Evolutionary conservation across 192 early-diverging fungal species (phyloP).

Genomic region (Physocladia obscura): DNA sequence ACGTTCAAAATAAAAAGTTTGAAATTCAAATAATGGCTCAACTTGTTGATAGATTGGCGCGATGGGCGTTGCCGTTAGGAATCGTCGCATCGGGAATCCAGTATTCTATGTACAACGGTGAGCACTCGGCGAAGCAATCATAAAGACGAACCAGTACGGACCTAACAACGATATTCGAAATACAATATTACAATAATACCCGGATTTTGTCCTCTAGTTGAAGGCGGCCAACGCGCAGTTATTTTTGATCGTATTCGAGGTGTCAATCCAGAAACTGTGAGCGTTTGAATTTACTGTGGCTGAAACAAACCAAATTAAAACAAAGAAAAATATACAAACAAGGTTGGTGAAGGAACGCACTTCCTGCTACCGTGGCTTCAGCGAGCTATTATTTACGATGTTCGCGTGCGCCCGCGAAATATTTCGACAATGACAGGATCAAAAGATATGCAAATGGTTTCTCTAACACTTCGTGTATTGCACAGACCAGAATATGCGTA

Average conservation of each 20-base stretch:
- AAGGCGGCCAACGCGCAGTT: slow-evolving; percentile 93
- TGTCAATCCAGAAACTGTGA: slow-evolving; percentile 67
- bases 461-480: slow-evolving; percentile 83
- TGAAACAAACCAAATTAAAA: too few species aligned
- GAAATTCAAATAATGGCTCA: neutral
- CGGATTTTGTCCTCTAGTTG: slow-evolving; percentile 52
- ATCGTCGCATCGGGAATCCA: slow-evolving; percentile 68
- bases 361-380: slow-evolving; percentile 98
- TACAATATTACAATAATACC: too few species aligned
- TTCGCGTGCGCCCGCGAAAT: slow-evolving; percentile 94
- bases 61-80: slow-evolving; percentile 76
- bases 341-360: slow-evolving; percentile 91
- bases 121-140: too few species aligned
- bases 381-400: slow-evolving; percentile 83
- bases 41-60: too few species aligned
- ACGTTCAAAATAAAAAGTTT: neutral
- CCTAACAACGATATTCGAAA: too few species aligned
- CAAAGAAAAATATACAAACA: too few species aligned
- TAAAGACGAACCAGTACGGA: too few species aligned
- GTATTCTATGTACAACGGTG: slow-evolving; percentile 89
- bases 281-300: too few species aligned
- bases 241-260: slow-evolving; percentile 95
- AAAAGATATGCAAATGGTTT: slow-evolving; percentile 99
- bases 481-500: slow-evolving; percentile 80
- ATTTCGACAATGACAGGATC: slow-evolving; percentile 99